Percentiles rank a stretch among this genome's conserved stretches.
Conservation (phyloP, 139 green algal species). For the Micromonas pusilla region DNA sequence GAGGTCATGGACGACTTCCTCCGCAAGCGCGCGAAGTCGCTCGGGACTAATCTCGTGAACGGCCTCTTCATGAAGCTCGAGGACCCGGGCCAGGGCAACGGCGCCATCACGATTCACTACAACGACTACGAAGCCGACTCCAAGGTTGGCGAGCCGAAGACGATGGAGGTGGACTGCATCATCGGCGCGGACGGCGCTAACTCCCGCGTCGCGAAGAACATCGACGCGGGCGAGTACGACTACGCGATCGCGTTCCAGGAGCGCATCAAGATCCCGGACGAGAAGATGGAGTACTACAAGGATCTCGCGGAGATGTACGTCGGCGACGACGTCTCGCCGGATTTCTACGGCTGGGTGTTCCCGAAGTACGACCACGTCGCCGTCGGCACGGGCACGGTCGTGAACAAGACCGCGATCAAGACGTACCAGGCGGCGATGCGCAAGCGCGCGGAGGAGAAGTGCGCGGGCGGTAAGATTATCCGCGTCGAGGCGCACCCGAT, state of each 20-base stretch:
- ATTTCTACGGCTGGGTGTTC: conserved; percentile 99
- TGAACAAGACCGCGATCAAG: conserved; percentile 99
- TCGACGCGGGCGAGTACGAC: conserved; percentile 96
- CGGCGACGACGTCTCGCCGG: conserved; percentile 95
- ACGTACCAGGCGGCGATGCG: conserved; percentile 84
- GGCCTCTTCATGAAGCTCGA: conserved; percentile 90
- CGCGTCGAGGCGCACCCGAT: conserved; percentile 96
- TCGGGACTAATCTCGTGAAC: conserved; percentile 89
- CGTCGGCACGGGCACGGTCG: conserved; percentile 95
- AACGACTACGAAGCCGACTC: conserved; percentile 76
- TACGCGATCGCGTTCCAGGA: conserved; percentile 99
- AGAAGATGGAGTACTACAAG: conserved; percentile 99
- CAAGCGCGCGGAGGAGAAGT: conserved; percentile 26
- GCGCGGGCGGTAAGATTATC: conserved; percentile 92
- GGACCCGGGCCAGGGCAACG: conserved; percentile 47
- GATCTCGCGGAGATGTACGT: conserved; percentile 99
- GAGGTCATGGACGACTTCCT: conserved; percentile 92
- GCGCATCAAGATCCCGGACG: conserved; percentile 90
- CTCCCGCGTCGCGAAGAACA: conserved; percentile 93
- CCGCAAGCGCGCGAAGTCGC: conserved; percentile 74
- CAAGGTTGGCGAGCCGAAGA: conserved; percentile 77
- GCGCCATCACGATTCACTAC: conserved; percentile 76
- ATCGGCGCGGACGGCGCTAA: conserved; percentile 97
- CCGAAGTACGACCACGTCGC: conserved; percentile 99
- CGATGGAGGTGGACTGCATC: conserved; percentile 88